Evolutionary conservation across 169 alveolate species (phyloP).

Genomic region (Perkinsus chesapeaki): DNA sequence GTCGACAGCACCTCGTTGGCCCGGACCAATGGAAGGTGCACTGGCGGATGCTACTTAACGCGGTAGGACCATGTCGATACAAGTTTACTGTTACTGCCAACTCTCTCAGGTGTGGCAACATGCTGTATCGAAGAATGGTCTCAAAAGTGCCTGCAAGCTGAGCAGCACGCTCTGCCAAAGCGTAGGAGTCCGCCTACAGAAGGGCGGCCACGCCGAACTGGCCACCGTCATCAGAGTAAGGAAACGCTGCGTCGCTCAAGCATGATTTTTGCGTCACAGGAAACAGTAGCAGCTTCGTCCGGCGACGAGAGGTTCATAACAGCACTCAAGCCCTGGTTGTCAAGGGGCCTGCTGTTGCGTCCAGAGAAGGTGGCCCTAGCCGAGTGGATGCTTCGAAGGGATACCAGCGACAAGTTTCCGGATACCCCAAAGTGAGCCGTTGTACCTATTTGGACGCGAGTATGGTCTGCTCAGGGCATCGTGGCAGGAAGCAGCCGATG

Average conservation of each 20-base stretch:
- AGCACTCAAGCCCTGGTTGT: background rate
- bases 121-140: background rate
- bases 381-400: background rate
- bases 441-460: background rate
- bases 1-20: background rate
- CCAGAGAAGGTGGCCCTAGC: background rate
- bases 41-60: background rate
- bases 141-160: background rate
- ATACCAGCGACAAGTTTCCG: background rate
- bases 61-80: background rate
- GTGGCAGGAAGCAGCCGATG: background rate
- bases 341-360: background rate
- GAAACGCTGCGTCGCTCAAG: background rate
- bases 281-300: background rate
- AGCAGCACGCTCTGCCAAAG: background rate
- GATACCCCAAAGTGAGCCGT: background rate
- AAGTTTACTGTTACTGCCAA: background rate
- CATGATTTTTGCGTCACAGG: background rate
- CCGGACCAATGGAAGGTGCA: background rate
- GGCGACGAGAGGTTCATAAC: background rate
- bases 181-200: background rate
- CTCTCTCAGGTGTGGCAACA: background rate
- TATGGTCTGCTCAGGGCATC: background rate
- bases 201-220: background rate
- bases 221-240: background rate